These are phyloP conservation scores for Brassica carinata DNA, from an alignment of 345 rosid genomes.

Conservation along the genomic window DNA sequence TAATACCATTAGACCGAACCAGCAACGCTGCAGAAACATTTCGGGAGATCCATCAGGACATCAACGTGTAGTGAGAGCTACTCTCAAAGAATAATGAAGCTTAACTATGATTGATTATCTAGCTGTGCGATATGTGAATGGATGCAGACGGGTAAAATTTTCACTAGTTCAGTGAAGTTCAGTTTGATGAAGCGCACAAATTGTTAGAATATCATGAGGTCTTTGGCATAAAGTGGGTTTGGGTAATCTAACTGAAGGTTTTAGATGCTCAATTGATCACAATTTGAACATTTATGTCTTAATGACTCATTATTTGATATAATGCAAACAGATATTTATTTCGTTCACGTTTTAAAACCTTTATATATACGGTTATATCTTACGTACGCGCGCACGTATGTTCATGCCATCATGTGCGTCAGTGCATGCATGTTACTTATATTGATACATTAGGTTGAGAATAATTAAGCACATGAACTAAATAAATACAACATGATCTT, in stretches of 20 bases:
- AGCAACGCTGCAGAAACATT: slow-evolving; percentile 32
- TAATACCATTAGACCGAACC: slow-evolving; percentile 17
- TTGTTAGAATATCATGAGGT: slow-evolving; percentile 14
- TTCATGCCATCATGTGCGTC: neutral
- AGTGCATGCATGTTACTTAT: neutral
- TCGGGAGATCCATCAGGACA: slow-evolving; percentile 19
- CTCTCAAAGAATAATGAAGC: slow-evolving; percentile 25
- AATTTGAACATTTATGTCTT: neutral
- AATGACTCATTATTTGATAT: neutral
- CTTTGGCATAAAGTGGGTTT: neutral
- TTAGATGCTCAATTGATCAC: neutral
- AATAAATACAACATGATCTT: slow-evolving; percentile 13
- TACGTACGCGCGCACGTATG: slow-evolving; percentile 17
- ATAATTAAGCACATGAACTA: neutral
- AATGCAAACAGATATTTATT: neutral
- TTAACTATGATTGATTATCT: neutral
- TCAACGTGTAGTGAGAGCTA: slow-evolving; percentile 23
- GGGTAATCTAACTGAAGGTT: neutral
- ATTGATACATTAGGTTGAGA: slow-evolving; percentile 15
- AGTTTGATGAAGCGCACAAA: neutral
- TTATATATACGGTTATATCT: neutral
- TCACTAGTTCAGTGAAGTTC: neutral
- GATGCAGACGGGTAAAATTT: neutral
- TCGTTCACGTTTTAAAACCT: neutral
- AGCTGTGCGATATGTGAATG: neutral